A percentile compares a stretch with the other conserved stretches of the same genome.
Conservation (phyloP, 2,329 filamentous ascomycete genomes). For the Aspergillus latus region DNA sequence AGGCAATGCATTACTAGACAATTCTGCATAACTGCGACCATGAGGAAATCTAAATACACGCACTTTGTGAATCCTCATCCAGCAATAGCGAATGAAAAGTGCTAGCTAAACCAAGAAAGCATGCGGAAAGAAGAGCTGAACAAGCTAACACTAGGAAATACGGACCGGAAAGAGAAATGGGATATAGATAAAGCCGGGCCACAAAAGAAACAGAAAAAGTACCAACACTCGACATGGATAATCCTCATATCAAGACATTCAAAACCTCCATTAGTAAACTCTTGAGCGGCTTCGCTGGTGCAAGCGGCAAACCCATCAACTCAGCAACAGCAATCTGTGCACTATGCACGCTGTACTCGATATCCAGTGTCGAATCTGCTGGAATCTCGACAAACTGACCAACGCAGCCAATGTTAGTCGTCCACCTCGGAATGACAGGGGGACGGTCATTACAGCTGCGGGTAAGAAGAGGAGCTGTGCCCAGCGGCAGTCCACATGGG, state of each 20-base stretch:
- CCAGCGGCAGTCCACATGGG: constrained; percentile 43
- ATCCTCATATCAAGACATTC: constrained; percentile 4
- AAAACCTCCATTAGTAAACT: constrained; percentile 13
- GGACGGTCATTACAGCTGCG: constrained; percentile 37
- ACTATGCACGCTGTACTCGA: constrained; percentile 40
- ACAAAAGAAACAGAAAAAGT: too few species aligned
- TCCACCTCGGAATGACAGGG: constrained; percentile 36
- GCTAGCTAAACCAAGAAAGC: too few species aligned
- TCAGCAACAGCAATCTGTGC: constrained; percentile 38
- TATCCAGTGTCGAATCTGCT: constrained; percentile 39
- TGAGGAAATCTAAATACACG: too few species aligned
- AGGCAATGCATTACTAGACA: too few species aligned
- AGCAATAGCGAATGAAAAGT: too few species aligned
- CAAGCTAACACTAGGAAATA: too few species aligned
- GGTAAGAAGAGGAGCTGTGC: constrained; percentile 40
- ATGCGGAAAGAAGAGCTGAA: too few species aligned
- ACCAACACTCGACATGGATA: too few species aligned
- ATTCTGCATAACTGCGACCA: too few species aligned
- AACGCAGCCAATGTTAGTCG: constrained; percentile 40
- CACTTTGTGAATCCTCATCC: too few species aligned
- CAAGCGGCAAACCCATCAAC: constrained; percentile 17
- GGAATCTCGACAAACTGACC: constrained; percentile 46
- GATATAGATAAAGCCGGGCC: too few species aligned
- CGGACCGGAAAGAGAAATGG: too few species aligned
- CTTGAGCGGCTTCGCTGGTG: constrained; percentile 6